These are phyloP conservation scores for Protea cynaroides DNA, from an alignment of 164 flowering plant genomes.

Conservation along the genomic window DNA sequence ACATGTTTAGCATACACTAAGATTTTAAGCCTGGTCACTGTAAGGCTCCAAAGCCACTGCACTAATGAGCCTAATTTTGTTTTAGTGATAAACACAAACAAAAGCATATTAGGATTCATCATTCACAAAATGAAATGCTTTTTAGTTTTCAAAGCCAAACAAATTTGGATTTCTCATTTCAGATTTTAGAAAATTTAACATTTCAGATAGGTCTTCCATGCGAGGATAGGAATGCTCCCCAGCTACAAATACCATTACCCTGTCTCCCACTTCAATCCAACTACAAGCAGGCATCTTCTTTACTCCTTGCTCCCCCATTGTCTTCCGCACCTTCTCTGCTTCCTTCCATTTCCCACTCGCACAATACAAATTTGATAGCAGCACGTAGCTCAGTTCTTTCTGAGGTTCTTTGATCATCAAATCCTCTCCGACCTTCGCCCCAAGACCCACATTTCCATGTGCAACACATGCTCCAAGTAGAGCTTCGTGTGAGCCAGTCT, in stretches of 20 bases:
- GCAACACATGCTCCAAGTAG: slow-evolving; percentile 51
- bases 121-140: not conserved
- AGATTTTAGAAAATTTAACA: slow-evolving; percentile 29
- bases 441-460: slow-evolving; percentile 31
- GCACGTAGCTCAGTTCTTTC: slow-evolving; percentile 50
- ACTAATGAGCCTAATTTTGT: too few relatives aligned
- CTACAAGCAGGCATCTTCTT: slow-evolving; percentile 59
- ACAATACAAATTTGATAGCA: slow-evolving; percentile 62
- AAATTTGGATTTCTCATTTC: slow-evolving; percentile 43
- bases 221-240: slow-evolving; percentile 31
- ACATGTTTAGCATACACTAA: too few relatives aligned
- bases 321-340: slow-evolving; percentile 32
- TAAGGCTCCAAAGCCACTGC: too few relatives aligned
- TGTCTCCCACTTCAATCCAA: slow-evolving; percentile 46
- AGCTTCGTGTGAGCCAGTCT: slow-evolving; percentile 27
- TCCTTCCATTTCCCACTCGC: slow-evolving; percentile 34
- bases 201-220: slow-evolving; percentile 27
- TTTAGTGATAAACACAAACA: too few relatives aligned
- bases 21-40: too few relatives aligned
- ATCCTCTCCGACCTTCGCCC: slow-evolving; percentile 29
- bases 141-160: slow-evolving; percentile 12
- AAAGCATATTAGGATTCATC: too few relatives aligned
- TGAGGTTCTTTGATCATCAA: slow-evolving; percentile 36
- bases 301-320: slow-evolving; percentile 46
- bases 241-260: slow-evolving; percentile 40